phyloP scores from a whole-genome alignment of 1,139 yeast genomes.

The Diutina sp. region DNA sequence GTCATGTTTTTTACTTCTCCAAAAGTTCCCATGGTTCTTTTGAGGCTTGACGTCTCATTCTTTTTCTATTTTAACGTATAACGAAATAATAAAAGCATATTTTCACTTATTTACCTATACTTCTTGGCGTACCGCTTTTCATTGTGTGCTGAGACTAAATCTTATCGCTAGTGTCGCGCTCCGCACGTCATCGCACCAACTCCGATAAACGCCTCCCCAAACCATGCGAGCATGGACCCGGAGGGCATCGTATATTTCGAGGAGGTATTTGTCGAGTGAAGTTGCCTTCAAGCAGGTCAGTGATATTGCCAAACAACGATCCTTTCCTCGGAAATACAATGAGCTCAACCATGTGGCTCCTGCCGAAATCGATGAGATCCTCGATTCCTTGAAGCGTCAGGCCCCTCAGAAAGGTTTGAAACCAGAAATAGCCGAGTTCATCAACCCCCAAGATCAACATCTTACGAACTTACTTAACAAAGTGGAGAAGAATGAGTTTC shows the following conservation, averaged over 20 bases:
- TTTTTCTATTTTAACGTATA: too few species aligned
- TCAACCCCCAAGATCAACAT: background rate
- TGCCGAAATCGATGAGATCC: background rate
- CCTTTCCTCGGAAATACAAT: background rate
- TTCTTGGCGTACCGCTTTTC: too few species aligned
- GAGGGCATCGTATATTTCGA: background rate
- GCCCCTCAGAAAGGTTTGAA: background rate
- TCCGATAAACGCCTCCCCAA: background rate
- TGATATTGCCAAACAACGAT: background rate
- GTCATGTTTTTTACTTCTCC: background rate
- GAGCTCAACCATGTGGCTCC: background rate
- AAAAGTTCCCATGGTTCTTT: background rate
- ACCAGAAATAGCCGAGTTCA: background rate
- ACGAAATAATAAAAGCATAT: background rate
- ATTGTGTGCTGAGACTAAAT: too few species aligned
- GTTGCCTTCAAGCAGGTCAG: background rate
- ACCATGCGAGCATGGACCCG: background rate
- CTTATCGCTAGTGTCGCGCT: background rate
- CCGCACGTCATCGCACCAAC: background rate
- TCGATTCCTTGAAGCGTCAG: background rate
- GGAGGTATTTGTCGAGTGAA: background rate
- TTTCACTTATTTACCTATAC: background rate
- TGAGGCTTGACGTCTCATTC: background rate
- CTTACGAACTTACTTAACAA: background rate
- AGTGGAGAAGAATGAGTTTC: background rate